Evolutionary conservation across 176 grass and related monocot species (phyloP).

Genomic region (Tuctoria greenei): DNA sequence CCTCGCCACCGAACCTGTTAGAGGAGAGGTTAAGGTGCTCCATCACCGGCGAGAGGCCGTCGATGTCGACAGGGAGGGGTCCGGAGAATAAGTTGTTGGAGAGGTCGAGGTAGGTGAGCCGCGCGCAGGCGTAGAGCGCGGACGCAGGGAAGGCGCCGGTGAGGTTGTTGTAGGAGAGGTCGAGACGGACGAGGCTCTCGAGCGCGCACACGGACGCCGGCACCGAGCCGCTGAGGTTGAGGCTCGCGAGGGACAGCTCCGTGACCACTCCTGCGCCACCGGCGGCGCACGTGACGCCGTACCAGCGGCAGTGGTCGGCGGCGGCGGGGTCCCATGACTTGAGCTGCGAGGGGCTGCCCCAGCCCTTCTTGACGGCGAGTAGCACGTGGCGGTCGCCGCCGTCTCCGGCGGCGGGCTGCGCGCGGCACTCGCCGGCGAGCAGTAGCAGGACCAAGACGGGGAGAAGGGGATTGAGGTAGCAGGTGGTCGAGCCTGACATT

Average conservation of each 20-base stretch:
- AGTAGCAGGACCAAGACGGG: constrained; percentile 22
- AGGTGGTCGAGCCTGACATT: neutral
- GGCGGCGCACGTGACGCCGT: constrained; percentile 36
- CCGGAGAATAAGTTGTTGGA: constrained; percentile 62
- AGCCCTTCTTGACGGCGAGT: constrained; percentile 38
- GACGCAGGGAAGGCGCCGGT: constrained; percentile 47
- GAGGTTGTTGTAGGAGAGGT: constrained; percentile 64
- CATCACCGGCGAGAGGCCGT: constrained; percentile 26
- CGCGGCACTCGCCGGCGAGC: neutral
- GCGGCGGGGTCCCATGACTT: constrained; percentile 52
- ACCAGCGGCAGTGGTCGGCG: constrained; percentile 52
- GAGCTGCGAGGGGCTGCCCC: constrained; percentile 41
- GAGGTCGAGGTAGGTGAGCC: constrained; percentile 50
- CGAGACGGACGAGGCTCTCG: constrained; percentile 46
- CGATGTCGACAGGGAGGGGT: constrained; percentile 43
- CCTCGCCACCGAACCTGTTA: constrained; percentile 48
- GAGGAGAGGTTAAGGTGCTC: constrained; percentile 47
- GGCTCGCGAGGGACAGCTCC: neutral
- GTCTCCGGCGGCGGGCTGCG: neutral
- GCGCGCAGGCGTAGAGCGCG: constrained; percentile 47
- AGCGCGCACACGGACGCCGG: constrained; percentile 52
- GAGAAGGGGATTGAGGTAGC: neutral
- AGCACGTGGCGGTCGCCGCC: constrained; percentile 34
- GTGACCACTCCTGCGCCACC: constrained; percentile 25
- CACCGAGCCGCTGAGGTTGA: constrained; percentile 30